Conservation (phyloP, 495 filamentous ascomycete species). For the Neurospora sp. region DNA sequence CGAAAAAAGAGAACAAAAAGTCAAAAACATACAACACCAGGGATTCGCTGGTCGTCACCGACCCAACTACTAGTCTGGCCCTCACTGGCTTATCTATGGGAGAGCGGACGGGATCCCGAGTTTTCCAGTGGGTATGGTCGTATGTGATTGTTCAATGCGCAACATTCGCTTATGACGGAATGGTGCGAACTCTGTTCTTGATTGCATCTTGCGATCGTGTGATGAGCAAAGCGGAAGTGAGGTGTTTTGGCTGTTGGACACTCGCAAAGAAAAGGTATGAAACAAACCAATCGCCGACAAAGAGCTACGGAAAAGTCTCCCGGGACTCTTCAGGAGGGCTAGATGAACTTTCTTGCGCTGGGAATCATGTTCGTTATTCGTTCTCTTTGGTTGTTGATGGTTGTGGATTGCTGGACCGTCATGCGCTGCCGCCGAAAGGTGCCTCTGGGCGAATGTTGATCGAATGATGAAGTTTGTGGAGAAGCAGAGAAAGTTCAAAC, state of each 20-base stretch:
- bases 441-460: background rate
- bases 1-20: background rate
- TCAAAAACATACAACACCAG: constrained; percentile 17
- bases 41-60: constrained; percentile 33
- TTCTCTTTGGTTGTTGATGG: background rate
- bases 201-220: background rate
- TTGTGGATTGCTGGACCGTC: background rate
- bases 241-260: background rate
- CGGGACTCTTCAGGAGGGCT: background rate
- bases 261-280: background rate
- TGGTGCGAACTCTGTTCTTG: background rate
- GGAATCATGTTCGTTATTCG: background rate
- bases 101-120: constrained; percentile 39
- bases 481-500: background rate
- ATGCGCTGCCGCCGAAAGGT: background rate
- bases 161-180: background rate
- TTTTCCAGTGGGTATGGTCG: constrained; percentile 32
- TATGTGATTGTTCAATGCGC: constrained; percentile 8
- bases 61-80: constrained; percentile 36
- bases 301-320: background rate
- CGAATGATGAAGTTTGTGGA: background rate
- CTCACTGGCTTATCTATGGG: background rate
- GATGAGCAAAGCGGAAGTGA: background rate
- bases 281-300: background rate
- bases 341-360: background rate